These are phyloP conservation scores for Krasilnikovozyma curviuscula DNA, from an alignment of 768 basidiomycete genomes.

Conservation along the genomic window DNA sequence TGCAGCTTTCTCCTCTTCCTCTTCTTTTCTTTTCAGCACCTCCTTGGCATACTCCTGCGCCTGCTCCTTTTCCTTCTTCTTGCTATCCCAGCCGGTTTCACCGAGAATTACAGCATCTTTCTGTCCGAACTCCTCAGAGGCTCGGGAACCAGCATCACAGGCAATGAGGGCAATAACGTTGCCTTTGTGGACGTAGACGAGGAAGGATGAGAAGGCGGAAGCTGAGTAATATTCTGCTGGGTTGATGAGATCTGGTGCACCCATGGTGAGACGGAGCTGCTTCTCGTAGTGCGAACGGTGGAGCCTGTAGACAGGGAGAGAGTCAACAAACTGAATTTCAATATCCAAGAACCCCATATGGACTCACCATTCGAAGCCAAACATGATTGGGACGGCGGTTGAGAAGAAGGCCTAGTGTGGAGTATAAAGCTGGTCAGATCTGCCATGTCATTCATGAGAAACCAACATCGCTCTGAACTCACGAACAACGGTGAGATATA, in stretches of 20 bases:
- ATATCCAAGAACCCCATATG: neutral
- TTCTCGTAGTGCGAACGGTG: neutral
- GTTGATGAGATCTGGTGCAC: neutral
- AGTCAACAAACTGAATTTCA: neutral
- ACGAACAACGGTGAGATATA: conserved; percentile 1
- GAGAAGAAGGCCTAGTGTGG: neutral
- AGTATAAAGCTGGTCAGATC: neutral
- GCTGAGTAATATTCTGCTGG: conserved; percentile 1
- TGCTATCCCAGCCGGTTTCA: too few relatives aligned
- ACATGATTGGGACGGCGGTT: conserved; percentile 1
- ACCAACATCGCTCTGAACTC: too few relatives aligned
- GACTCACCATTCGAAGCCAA: neutral
- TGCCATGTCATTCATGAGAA: too few relatives aligned
- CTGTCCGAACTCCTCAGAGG: neutral
- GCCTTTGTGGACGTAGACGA: conserved; percentile 1
- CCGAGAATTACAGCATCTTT: too few relatives aligned
- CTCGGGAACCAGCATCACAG: conserved; percentile 2
- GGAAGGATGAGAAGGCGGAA: conserved; percentile 1
- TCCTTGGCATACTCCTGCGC: too few relatives aligned
- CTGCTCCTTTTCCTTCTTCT: too few relatives aligned
- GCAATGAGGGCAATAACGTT: neutral
- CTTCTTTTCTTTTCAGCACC: too few relatives aligned
- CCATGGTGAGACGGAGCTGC: conserved; percentile 1
- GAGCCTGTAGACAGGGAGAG: neutral
- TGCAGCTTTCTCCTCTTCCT: too few relatives aligned